Conservation (phyloP, 345 rosid species). For the Firmiana major region DNA sequence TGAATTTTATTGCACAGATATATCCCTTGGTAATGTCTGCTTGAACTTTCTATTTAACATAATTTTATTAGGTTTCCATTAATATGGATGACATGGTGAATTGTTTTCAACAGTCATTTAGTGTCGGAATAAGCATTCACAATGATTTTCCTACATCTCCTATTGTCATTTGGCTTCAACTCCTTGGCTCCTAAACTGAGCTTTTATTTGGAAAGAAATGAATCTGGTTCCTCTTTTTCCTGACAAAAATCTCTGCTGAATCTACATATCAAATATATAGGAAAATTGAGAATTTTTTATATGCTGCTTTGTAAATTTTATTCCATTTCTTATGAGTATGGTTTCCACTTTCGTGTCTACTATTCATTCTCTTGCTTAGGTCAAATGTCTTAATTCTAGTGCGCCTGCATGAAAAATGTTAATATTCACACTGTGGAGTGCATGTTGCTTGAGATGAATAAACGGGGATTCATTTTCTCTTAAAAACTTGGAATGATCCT, state of each 20-base stretch:
- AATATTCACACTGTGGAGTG: neutral
- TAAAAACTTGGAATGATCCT: neutral
- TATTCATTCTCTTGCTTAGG: neutral
- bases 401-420: neutral
- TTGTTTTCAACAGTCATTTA: neutral
- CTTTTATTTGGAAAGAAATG: neutral
- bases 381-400: neutral
- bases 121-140: neutral
- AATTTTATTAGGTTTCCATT: neutral
- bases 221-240: neutral
- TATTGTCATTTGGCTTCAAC: neutral
- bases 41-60: neutral
- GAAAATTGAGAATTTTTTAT: neutral
- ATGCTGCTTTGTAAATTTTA: neutral
- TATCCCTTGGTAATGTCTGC: neutral
- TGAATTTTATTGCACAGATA: neutral
- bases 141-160: neutral
- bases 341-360: neutral
- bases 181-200: neutral
- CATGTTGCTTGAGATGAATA: neutral
- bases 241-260: neutral
- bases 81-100: neutral
- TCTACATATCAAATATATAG: neutral
- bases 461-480: neutral
- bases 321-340: neutral